Percentiles rank a stretch among this genome's conserved stretches.
These are phyloP conservation scores for Hygrophoropsis aurantiaca DNA, from an alignment of 768 basidiomycete species.

Conservation along the genomic window DNA sequence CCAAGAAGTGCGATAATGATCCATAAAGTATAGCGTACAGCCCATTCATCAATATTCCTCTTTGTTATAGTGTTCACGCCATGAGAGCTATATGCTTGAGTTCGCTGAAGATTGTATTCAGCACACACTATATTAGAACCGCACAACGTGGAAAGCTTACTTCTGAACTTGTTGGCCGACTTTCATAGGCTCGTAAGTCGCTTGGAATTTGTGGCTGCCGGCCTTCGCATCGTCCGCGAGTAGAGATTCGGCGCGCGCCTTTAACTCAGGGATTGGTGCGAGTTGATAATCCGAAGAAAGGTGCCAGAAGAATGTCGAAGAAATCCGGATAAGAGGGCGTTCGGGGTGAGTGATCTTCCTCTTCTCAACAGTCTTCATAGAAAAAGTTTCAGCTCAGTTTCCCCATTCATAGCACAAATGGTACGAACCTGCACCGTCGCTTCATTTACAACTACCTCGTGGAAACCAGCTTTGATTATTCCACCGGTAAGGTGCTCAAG, in stretches of 20 bases:
- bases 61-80: constrained; percentile 45
- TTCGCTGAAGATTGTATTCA: constrained; percentile 54
- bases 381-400: constrained; percentile 1
- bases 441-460: constrained; percentile 91
- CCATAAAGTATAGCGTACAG: too few species aligned
- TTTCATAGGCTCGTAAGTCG: constrained; percentile 69
- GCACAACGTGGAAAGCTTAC: too few species aligned
- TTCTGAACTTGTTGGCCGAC: constrained; percentile 88
- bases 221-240: constrained; percentile 38
- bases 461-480: constrained; percentile 88
- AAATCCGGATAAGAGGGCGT: constrained; percentile 92
- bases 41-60: too few species aligned
- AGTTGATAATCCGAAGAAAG: constrained; percentile 83
- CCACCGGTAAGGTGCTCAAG: constrained; percentile 86
- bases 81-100: constrained; percentile 79
- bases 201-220: constrained; percentile 31
- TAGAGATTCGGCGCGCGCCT: constrained; percentile 45
- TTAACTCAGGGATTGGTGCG: constrained; percentile 58
- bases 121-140: too few species aligned
- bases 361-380: constrained; percentile 56
- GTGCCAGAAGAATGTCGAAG: constrained; percentile 96
- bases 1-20: too few species aligned
- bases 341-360: constrained; percentile 59
- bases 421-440: constrained; percentile 65
- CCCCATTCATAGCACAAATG: not conserved